Percentiles rank a stretch among this genome's conserved stretches.
Evolutionary conservation across 345 rosid species (phyloP).

Genomic region (Kandelia obovata): DNA sequence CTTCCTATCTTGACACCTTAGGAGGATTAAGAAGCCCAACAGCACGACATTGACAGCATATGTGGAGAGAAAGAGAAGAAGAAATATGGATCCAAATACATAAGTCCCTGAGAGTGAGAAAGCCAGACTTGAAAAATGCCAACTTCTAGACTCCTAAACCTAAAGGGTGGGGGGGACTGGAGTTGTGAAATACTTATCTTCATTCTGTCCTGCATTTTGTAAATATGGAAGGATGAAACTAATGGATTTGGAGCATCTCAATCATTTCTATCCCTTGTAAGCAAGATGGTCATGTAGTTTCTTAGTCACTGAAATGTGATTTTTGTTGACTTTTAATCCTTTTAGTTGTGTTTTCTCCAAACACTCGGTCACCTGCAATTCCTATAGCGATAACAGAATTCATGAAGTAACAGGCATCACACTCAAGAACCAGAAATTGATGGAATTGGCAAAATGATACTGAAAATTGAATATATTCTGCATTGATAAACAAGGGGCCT

Average conservation of each 20-base stretch:
- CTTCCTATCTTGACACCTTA: conserved; percentile 57
- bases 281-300: conserved; percentile 19
- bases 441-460: background rate
- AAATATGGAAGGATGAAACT: conserved; percentile 18
- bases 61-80: conserved; percentile 1
- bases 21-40: conserved; percentile 73
- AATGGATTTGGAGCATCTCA: conserved; percentile 14
- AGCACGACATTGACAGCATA: conserved; percentile 41
- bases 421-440: background rate
- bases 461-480: conserved; percentile 1
- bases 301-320: conserved; percentile 15
- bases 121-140: conserved; percentile 13
- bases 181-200: conserved; percentile 5
- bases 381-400: no score
- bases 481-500: conserved; percentile 11
- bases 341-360: no score
- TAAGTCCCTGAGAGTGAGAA: conserved; percentile 10
- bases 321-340: background rate
- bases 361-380: no score
- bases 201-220: conserved; percentile 24
- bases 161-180: background rate
- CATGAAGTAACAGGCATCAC: background rate
- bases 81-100: conserved; percentile 7
- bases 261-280: conserved; percentile 12
- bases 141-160: background rate